Evolutionary conservation across 768 basidiomycete genomes (phyloP), one percentile per base, ranked within the genome.

Genomic region (Hypholoma sublateritium): DNA sequence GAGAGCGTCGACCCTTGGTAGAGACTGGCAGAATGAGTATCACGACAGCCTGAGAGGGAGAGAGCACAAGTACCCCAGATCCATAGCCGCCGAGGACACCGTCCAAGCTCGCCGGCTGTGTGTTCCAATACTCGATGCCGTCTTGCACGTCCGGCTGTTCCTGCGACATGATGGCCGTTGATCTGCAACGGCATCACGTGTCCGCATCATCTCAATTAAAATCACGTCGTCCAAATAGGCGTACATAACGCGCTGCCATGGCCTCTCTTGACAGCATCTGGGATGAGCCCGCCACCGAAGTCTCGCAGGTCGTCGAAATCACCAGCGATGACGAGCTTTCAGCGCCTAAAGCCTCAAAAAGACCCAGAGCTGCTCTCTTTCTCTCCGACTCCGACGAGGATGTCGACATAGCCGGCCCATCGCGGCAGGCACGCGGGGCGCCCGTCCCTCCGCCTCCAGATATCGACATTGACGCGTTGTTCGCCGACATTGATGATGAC

Each of bases 1-100:
- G 14, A 97, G 82, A 4, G 94, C 82, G 70, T 99, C 96, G 62
- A 98, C 77, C 36, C 94, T 85, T 0, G 96, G 95, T 19, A 98
- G 83, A 42, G 94, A 84, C 89, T 95, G 61, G 28, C 39, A 34
- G 3, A 37, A 48, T 61, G 57, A 64, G 64, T 57, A 58, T 55
- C 55, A 52, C 52, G 41, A 41, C 17, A 43, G 43, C 58, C 56
- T 52, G 36, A 59, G 51, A 49, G 62, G 34, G 61, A 66, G 35
- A 64, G 36, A 68, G 68, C 63, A 81, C 77, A 58, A 80, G 80
- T 81, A 72, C 92, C 83, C 78, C 79, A 39, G 74, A 69, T 36
- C 78, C 81, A 64, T 69, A 78, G 43, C 74, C 79, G 53, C 79
- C 95, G 24, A 98, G 81, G 8, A 98, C 95, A 45, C 95, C 93